Evolutionary conservation across 306 rosid species (phyloP), one percentile per base, ranked within the genome.

Genomic region (Vachellia pachyceras): DNA sequence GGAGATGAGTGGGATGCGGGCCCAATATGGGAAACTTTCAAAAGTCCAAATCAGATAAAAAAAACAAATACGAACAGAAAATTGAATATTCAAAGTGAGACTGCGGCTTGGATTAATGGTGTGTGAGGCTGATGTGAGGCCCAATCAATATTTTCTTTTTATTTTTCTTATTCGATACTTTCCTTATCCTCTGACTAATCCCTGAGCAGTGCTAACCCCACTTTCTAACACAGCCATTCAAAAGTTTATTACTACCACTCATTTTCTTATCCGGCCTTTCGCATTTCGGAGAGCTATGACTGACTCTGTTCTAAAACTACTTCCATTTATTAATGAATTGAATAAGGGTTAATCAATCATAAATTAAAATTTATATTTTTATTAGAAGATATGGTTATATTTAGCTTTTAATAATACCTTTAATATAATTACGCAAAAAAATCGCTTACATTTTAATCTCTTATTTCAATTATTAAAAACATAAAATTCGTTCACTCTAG

Each of bases 101-200:
- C 23, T 9, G 15, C 22, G 36, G 23, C 65, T 3, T 3, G 65
- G 35, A 23, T 22, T 11, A 15, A 5, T 6, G 23, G 22, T 7
- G 47, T 9, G 75, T 0, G 4, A 9, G 15, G 4, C 8, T 5
- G 17, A 8, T 23, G 22, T 23, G 23, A 14, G 55, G 74, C 83
- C 87, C 80, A 83, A 54, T 23, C 55, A 25, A 23, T 44, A 39
- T 76, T 76, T 61, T 72, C 79, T 2, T n/a, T n/a, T n/a, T n/a
- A n/a, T n/a, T n/a, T n/a, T n/a, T n/a, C n/a, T 61, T 74, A 82
- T 80, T 86, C 77, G 82, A 44, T 72, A 71, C 82, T 69, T 76
- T 83, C 7, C 76, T 33, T 39, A 75, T 25, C 86, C 73, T 64
- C 45, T 73, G 75, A 25, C 7, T 25, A 6, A 3, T 47, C 4